These are phyloP conservation scores for Pythium pyrilobum DNA, from an alignment of 352 stramenopile species.

Conservation along the genomic window DNA sequence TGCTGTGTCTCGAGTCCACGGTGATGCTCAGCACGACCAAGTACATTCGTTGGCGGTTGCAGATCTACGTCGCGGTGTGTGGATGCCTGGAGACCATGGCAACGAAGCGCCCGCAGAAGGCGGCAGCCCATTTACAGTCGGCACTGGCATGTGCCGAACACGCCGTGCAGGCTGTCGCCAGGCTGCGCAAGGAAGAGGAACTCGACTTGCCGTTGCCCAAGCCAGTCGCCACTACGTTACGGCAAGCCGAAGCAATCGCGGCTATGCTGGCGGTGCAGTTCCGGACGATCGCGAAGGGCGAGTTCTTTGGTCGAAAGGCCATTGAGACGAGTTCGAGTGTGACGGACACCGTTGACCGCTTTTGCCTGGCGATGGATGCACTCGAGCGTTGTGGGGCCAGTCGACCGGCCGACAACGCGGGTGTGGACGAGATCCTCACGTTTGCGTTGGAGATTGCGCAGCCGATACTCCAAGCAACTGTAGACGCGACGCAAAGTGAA, in stretches of 20 bases:
- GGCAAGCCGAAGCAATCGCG: slow-evolving; percentile 33
- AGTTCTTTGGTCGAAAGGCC: slow-evolving; percentile 20
- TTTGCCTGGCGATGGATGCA: slow-evolving; percentile 36
- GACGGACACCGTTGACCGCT: slow-evolving; percentile 16
- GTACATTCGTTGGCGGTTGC: slow-evolving; percentile 60
- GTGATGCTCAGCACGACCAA: slow-evolving; percentile 56
- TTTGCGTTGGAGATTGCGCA: slow-evolving; percentile 31
- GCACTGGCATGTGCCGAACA: slow-evolving; percentile 40
- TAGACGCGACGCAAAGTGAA: not conserved
- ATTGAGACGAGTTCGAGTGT: slow-evolving; percentile 31
- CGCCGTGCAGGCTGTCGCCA: slow-evolving; percentile 29
- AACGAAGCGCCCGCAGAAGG: slow-evolving; percentile 22
- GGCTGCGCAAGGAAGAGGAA: slow-evolving; percentile 70
- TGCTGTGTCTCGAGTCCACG: slow-evolving; percentile 47
- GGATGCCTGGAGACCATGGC: slow-evolving; percentile 55
- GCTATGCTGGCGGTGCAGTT: slow-evolving; percentile 28
- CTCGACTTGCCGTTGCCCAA: slow-evolving; percentile 56
- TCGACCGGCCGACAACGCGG: not conserved
- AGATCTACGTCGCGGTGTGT: slow-evolving; percentile 46
- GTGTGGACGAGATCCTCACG: slow-evolving; percentile 25
- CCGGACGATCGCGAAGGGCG: slow-evolving; percentile 16
- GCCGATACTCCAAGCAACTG: slow-evolving; percentile 19
- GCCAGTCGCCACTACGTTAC: slow-evolving; percentile 28
- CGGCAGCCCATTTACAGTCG: slow-evolving; percentile 24
- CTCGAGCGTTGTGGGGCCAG: too few relatives aligned